Base-by-base conservation (phyloP, 106 monocot genomes). In the Dendrobium nobile region DNA sequence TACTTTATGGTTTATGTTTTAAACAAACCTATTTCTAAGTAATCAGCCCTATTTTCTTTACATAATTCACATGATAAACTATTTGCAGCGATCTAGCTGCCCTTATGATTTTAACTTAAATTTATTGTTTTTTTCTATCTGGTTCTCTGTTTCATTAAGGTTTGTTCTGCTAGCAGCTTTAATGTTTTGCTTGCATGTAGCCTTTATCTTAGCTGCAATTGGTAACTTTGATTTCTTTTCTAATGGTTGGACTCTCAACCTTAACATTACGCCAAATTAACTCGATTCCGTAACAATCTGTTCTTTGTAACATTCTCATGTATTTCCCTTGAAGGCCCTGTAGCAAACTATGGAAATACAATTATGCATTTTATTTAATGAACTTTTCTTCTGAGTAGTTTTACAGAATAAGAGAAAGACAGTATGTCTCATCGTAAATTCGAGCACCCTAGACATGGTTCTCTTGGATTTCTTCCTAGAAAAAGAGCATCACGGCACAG, bases 391-490 rank as follows among this genome's bases (percentile, higher is more conserved):
- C 5, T 58, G 58, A 58, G 58, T 58, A 58, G 58, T 58, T n/a
- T 58, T 58, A n/a, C 58, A 58, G 58, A 58, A 20, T n/a, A 58
- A 58, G 58, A 58, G 58, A 68, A 64, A 73, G 54, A 18, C 77
- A 0, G 45, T 1, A 93, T 93, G 91, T 91, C 93, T 77, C 93
- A 93, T 82, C 87, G 93, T 75, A 94, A 92, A 80, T 94, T 94
- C 59, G 91, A 94, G 85, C 94, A 94, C 61, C 91, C 94, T 0
- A 78, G 94, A 4, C 91, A 94, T 82, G 94, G 94, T 11, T 92
- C 91, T 76, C 90, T 94, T 80, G 94, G 94, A 5, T 94, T 94
- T 55, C 94, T 94, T 44, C 94, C 94, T 22, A 87, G 91, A 41
- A 94, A 94, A 65, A 84, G 94, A 72, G 78, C 89, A 70, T 83